Percentiles rank a stretch among this genome's conserved stretches.
Conservation (phyloP, 441 rosid genomes). For the Macaranga tanarius region DNA sequence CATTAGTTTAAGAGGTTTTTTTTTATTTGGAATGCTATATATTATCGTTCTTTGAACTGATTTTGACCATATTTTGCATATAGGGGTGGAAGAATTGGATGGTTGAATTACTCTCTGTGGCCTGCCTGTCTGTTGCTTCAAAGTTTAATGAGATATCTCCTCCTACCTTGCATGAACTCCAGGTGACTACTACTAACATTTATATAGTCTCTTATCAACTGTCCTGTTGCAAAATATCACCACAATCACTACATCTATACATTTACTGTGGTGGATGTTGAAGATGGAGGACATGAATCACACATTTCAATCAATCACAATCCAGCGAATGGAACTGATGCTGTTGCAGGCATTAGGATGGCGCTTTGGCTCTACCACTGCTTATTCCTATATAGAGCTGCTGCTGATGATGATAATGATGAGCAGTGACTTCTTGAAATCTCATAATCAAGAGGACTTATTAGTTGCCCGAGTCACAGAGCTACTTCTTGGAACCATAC, state of each 20-base stretch:
- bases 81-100: conserved; percentile 80
- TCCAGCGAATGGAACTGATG: conserved; percentile 60
- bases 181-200: conserved; percentile 35
- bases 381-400: conserved; percentile 51
- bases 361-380: conserved; percentile 53
- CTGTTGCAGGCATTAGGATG: conserved; percentile 52
- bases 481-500: conserved; percentile 41
- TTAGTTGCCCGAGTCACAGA: conserved; percentile 35
- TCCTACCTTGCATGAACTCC: conserved; percentile 53
- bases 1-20: neutral
- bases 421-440: conserved; percentile 13
- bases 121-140: conserved; percentile 66
- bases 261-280: neutral
- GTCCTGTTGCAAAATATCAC: neutral
- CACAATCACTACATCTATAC: neutral
- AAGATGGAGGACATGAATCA: conserved; percentile 61
- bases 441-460: conserved; percentile 20
- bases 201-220: neutral
- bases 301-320: conserved; percentile 45
- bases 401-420: neutral
- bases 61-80: neutral
- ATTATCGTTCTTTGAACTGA: neutral
- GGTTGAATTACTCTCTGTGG: conserved; percentile 54
- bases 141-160: conserved; percentile 54
- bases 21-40: neutral